Evolutionary conservation across 192 early-diverging fungal genomes (phyloP).

Genomic region (Coemansia sp.): DNA sequence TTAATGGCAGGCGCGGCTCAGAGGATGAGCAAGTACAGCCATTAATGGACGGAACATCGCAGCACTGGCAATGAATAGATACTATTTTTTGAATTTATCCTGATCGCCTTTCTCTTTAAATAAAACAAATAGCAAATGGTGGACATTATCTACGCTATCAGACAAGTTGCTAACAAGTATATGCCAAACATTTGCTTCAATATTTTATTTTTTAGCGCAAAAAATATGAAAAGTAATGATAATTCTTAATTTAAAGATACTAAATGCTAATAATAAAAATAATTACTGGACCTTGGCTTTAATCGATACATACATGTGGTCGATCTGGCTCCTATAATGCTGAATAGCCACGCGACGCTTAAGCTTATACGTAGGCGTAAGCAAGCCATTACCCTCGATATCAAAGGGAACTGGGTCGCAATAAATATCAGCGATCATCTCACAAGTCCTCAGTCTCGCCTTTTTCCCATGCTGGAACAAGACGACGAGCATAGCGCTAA

Average conservation of each 20-base stretch:
- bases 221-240: not conserved
- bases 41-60: slow-evolving; percentile 45
- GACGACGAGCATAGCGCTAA: slow-evolving; percentile 62
- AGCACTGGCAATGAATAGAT: slow-evolving; percentile 40
- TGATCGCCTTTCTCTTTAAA: no score
- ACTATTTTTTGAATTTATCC: no score
- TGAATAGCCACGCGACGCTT: slow-evolving; percentile 74
- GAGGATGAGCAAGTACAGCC: slow-evolving; percentile 18
- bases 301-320: slow-evolving; percentile 63
- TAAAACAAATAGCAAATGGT: no score
- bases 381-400: slow-evolving; percentile 74
- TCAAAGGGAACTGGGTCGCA: slow-evolving; percentile 72
- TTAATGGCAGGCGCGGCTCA: not conserved
- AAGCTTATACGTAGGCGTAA: slow-evolving; percentile 90
- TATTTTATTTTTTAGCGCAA: no score
- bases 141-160: no score
- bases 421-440: slow-evolving; percentile 71
- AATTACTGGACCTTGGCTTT: slow-evolving; percentile 10
- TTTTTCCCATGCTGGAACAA: slow-evolving; percentile 64
- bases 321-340: slow-evolving; percentile 65
- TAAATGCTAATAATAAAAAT: not conserved
- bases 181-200: no score
- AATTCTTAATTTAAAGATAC: not conserved
- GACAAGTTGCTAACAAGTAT: no score
- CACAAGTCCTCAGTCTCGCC: slow-evolving; percentile 81